These are phyloP conservation scores for Barnettozyma populi DNA, from an alignment of 805 yeast species.

Conservation along the genomic window DNA sequence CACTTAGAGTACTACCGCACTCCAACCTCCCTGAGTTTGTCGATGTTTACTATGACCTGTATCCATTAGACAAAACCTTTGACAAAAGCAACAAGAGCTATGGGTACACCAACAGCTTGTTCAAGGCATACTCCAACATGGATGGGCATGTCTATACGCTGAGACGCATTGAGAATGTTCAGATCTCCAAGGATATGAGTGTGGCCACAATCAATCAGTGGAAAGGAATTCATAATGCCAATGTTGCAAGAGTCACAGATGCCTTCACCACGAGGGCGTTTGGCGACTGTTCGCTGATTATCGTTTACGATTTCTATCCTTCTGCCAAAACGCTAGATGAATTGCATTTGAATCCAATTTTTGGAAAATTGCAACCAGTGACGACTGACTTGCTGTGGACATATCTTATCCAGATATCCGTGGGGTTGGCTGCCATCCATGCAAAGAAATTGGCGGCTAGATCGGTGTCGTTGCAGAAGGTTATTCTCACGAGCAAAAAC, in stretches of 20 bases:
- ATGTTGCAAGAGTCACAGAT: conserved; percentile 64
- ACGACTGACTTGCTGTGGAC: conserved; percentile 70
- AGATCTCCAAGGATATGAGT: conserved; percentile 49
- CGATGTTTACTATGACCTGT: conserved; percentile 78
- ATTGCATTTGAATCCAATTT: conserved; percentile 47
- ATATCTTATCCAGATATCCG: conserved; percentile 67
- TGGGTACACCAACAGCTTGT: conserved; percentile 56
- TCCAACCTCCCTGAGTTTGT: conserved; percentile 67
- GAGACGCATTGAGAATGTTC: conserved; percentile 63
- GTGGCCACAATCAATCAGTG: conserved; percentile 61
- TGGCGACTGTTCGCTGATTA: conserved; percentile 69
- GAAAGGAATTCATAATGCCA: conserved; percentile 51
- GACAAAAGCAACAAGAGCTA: conserved; percentile 33
- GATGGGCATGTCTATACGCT: conserved; percentile 78
- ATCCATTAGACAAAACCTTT: conserved; percentile 61
- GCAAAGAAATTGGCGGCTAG: conserved; percentile 58
- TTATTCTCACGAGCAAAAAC: conserved; percentile 66
- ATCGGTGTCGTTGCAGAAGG: conserved; percentile 56
- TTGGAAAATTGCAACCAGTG: conserved; percentile 39
- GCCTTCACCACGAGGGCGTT: conserved; percentile 85
- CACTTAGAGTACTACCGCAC: conserved; percentile 60
- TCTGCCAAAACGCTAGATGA: conserved; percentile 65
- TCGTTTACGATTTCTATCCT: conserved; percentile 85
- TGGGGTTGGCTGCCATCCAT: conserved; percentile 67
- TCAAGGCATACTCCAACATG: conserved; percentile 71